These are phyloP conservation scores for Escovopsis weberi DNA, from an alignment of 2,329 filamentous ascomycete species.

Conservation along the genomic window DNA sequence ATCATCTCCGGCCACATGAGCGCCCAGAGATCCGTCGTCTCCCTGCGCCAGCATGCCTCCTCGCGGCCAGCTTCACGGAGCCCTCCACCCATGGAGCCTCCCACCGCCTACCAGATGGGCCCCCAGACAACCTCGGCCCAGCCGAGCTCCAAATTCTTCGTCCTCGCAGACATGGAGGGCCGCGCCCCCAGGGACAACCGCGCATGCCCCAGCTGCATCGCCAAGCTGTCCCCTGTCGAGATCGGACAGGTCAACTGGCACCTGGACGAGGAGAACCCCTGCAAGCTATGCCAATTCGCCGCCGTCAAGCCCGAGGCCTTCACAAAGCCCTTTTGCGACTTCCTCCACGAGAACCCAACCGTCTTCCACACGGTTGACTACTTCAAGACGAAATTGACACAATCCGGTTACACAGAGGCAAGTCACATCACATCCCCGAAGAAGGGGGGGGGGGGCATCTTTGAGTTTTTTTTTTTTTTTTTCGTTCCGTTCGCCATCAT, in stretches of 20 bases:
- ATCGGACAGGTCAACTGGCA: conserved; percentile 19
- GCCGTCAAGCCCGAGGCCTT: conserved; percentile 46
- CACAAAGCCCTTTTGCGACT: conserved; percentile 72
- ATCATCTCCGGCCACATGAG: conserved; percentile 30
- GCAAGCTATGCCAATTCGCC: conserved; percentile 23
- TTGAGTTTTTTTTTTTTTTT: no score
- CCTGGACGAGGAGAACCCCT: conserved; percentile 13
- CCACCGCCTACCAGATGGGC: conserved; percentile 6
- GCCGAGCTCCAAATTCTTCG: conserved; percentile 28
- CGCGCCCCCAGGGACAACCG: conserved; percentile 19
- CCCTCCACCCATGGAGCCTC: conserved; percentile 2
- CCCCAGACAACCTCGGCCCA: conserved; percentile 12
- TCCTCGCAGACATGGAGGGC: conserved; percentile 27
- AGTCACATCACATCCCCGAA: conserved; percentile 9
- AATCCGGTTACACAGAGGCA: conserved; percentile 60
- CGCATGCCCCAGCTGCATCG: conserved; percentile 25
- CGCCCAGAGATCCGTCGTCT: conserved; percentile 28
- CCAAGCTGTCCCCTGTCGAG: conserved; percentile 17
- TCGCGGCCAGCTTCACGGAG: no score
- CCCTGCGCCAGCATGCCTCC: conserved; percentile 25
- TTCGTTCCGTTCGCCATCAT: no score
- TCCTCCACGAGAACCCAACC: conserved; percentile 80
- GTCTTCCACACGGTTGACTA: conserved; percentile 80
- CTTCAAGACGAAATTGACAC: conserved; percentile 57
- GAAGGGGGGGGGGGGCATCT: neutral